These are phyloP conservation scores for Coccomyxa sp. DNA, from an alignment of 139 green algal genomes.

Conservation along the genomic window DNA sequence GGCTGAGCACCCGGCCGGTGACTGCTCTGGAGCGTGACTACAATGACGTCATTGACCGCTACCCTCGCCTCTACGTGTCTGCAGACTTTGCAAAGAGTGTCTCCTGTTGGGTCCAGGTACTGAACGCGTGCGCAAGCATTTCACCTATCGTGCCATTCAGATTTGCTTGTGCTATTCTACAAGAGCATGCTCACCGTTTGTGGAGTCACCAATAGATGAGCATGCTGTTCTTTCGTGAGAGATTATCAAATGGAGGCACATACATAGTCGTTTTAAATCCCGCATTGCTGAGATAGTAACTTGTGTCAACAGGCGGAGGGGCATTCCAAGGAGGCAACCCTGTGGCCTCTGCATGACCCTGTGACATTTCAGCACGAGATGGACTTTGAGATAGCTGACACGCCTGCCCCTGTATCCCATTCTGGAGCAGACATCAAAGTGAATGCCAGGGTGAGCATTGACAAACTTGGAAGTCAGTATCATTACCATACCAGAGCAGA, in stretches of 20 bases:
- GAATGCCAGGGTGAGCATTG: neutral
- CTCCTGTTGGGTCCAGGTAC: conserved; percentile 34
- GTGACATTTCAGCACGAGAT: conserved; percentile 43
- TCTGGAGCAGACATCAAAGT: neutral
- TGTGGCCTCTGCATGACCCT: conserved; percentile 35
- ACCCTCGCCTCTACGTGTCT: conserved; percentile 39
- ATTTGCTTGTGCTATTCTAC: no score
- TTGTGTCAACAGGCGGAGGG: no score
- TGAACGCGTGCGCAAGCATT: neutral
- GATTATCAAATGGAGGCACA: no score
- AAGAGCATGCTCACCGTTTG: no score
- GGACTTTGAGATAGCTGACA: conserved; percentile 6
- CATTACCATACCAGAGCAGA: no score
- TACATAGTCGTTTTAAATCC: no score
- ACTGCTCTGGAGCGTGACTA: conserved; percentile 34
- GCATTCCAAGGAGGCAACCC: conserved; percentile 18
- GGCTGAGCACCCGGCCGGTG: conserved; percentile 31
- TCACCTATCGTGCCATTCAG: no score
- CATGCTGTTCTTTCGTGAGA: neutral
- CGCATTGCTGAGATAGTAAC: no score
- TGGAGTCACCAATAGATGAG: neutral
- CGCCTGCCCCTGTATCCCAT: neutral
- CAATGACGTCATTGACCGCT: conserved; percentile 34
- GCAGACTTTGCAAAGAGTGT: conserved; percentile 45
- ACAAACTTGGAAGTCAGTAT: neutral